Evolutionary conservation across 2,329 filamentous ascomycete genomes (phyloP), one percentile per base, ranked within the genome.

Genomic region (Claviceps citrina): DNA sequence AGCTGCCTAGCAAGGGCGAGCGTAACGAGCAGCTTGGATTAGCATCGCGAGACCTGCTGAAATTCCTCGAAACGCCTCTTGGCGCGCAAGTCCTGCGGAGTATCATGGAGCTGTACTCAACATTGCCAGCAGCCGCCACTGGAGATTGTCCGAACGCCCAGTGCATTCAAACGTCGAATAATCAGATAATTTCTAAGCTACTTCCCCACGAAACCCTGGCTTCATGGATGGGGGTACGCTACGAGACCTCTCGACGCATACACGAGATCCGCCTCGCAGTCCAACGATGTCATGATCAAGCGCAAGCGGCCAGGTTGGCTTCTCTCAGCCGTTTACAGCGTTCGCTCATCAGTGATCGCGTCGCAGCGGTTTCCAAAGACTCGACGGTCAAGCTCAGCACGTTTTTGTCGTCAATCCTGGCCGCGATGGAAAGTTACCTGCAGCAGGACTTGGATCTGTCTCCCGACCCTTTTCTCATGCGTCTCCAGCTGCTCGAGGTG

Each of bases 241-340:
- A 71, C 39, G 73, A 78, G 38, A 57, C 67, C 35, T 64, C 65
- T 32, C 49, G 62, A 10, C 62, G 68, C 4, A 52, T 75, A 2
- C 59, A 63, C 27, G 47, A 45, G 27, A 60, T 70, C 4, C 58
- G 63, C 36, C 54, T 58, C 7, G 56, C 53, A 3, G 56, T 76
- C 28, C 56, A 65, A 10, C 42, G 49, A 0, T 64, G 72, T 38
- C 57, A 42, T 6, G 27, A 16, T 10, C 40, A 60, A 37, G 64
- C 65, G 36, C 61, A 62, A 30, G 56, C 64, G 12, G 60, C 65
- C 12, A 70, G 68, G 38, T 57, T 76, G 5, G 70, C 70, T 6
- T 62, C 64, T 1, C 57, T 80, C 46, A 78, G 69, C 44, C 67
- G 76, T 7, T 60, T 81, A 7, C 73, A 81, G 52, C 64, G 76